Evolutionary conservation across 2,329 filamentous ascomycete species (phyloP), one percentile per base, ranked within the genome.

Genomic region (Diplodia scrobiculata): DNA sequence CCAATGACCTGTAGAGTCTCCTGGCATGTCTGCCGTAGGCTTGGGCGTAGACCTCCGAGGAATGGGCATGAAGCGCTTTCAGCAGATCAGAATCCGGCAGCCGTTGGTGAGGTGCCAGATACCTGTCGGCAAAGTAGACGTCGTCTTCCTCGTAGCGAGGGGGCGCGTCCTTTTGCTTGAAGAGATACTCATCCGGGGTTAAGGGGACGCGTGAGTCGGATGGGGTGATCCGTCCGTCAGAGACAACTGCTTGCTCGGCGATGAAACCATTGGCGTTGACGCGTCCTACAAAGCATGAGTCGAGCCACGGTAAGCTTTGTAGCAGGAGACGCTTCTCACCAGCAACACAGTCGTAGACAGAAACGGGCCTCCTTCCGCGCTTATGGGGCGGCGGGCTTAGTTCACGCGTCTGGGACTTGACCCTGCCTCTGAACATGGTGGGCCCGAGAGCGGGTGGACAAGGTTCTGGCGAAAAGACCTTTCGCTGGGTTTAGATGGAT

Each of bases 311-410:
- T 7, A 9, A 19, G 17, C 13, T 7, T 19, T 45, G 17, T n/a
- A 9, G 41, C 41, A n/a, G 6, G n/a, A 38, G 32, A 11, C 9
- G 54, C 32, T 14, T 10, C 53, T 51, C 13, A 60, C 64, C 64
- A 27, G 89, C 88, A 64, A 91, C 88, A 17, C 89, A 89, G 77
- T 92, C 89, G 76, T 89, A 92, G 21, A 92, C 77, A 21, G 83
- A 91, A 48, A 84, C 82, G 54, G 74, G 71, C 55, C 80, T 79
- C 71, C 74, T 60, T 25, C 32, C 32, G n/a, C 17, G 11, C 7
- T 25, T 25, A 5, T 66, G 25, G 4, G 19, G 17, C 1, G 21
- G 17, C 2, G 64, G 27, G 32, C 64, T 53, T 14, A 38, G 25
- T 0, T 5, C 14, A 9, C 34, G 54, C 9, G 5, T 36, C 34